Base-by-base conservation (phyloP, 2,329 filamentous ascomycete species). In the Remersonia thermophila region DNA sequence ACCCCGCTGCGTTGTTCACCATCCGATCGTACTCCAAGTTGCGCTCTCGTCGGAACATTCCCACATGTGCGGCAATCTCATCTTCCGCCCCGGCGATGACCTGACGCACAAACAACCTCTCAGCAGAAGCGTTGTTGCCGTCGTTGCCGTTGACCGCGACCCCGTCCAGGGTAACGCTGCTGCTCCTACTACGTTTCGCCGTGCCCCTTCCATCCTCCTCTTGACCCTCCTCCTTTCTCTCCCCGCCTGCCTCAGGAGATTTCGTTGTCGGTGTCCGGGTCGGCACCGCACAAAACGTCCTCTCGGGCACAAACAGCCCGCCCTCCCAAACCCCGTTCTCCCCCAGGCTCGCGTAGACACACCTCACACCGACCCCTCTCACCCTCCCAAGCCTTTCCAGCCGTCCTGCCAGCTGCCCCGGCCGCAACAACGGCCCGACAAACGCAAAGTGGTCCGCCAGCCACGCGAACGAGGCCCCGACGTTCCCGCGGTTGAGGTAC, bases 401-500 rank as follows among this genome's bases (percentile, higher is more conserved):
- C 12, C 86, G 69, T 30, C 71, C 67, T 37, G 70, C 73, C 42
- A 93, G 61, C 49, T 91, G 82, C 25, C 79, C 75, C 12, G 76
- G 74, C 36, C 81, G 78, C 46, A 85, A 70, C 2, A 94, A 66
- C 31, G 82, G 79, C 0, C 84, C 83, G 1, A 93, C 80, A 50
- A 93, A 94, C 26, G 84, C 83, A 35, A 93, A 73, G 55, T 94
- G 86, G 12, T 80, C 82, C 0, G 79, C 77, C 3, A 87, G 73
- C 77, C 84, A 93, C 13, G 69, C 71, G 46, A 84, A 80, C 1
- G 83, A 83, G 37, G 76, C 69, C 2, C 77, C 77, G 2, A 74
- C 69, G 29, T 68, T 73, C 11, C 69, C 69, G 6, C 67, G 60
- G 51, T 72, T 73, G 51, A 74, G 62, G 44, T 74, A 73, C 9